phyloP scores from a whole-genome alignment of 2,329 filamentous ascomycete species.

The Alternaria brassicae region DNA sequence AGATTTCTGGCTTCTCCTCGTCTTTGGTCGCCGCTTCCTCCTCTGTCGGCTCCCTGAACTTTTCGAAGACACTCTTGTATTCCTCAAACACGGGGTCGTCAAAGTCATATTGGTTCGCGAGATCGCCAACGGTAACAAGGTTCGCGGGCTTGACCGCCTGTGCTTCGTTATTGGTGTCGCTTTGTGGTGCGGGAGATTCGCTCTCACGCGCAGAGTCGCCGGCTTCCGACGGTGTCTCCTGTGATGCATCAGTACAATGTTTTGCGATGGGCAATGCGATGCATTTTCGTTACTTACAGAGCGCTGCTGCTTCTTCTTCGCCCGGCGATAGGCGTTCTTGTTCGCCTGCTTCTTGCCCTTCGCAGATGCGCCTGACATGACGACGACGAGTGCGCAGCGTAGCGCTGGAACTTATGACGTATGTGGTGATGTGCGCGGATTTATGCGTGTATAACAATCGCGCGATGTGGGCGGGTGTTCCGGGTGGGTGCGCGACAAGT shows the following conservation, averaged over 20 bases:
- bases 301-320: conserved; percentile 93
- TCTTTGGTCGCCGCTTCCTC: conserved; percentile 63
- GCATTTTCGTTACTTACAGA: conserved; percentile 52
- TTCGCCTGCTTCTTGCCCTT: conserved; percentile 69
- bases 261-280: background rate
- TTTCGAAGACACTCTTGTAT: conserved; percentile 82
- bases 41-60: conserved; percentile 67
- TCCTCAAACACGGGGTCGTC: conserved; percentile 82
- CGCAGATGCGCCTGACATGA: conserved; percentile 40
- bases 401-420: background rate
- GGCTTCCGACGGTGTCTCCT: conserved; percentile 48
- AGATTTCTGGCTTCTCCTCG: conserved; percentile 81
- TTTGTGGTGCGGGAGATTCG: conserved; percentile 48
- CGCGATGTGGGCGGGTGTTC: conserved; percentile 4
- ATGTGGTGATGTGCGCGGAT: background rate
- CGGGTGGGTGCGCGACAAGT: conserved; percentile 5
- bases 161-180: conserved; percentile 45
- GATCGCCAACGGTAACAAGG: conserved; percentile 33
- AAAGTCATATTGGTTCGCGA: conserved; percentile 62
- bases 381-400: conserved; percentile 21
- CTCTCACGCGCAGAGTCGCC: conserved; percentile 45
- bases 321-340: conserved; percentile 92
- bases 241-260: conserved; percentile 26
- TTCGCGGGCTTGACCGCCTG: conserved; percentile 57
- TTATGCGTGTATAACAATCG: background rate